These are phyloP conservation scores for Crithidia brevicula DNA, from an alignment of 208 protist genomes.

Conservation along the genomic window DNA sequence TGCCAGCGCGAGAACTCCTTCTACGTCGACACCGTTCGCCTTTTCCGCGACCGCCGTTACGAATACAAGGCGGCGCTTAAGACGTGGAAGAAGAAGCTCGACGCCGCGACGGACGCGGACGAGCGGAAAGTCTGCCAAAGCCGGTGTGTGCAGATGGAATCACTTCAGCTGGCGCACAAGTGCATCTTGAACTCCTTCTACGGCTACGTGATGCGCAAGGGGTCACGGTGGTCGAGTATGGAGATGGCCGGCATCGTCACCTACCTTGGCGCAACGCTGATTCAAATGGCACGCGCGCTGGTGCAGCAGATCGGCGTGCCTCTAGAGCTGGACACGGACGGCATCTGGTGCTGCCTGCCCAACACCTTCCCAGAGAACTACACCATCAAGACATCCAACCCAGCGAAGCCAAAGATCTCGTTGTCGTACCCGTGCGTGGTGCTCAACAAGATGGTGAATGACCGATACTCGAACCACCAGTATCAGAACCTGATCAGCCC, in stretches of 20 bases:
- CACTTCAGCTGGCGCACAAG: constrained; percentile 99
- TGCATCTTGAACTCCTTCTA: constrained; percentile 99
- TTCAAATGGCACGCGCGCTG: constrained; percentile 96
- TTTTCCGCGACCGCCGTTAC: constrained; percentile 99
- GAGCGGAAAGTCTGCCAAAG: constrained; percentile 90
- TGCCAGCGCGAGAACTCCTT: constrained; percentile 99
- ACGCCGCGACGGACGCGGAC: constrained; percentile 81
- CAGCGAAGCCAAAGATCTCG: constrained; percentile 63
- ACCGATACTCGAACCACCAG: constrained; percentile 99
- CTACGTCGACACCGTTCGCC: constrained; percentile 99
- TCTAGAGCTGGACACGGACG: constrained; percentile 99
- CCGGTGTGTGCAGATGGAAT: constrained; percentile 99
- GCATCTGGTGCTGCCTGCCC: constrained; percentile 99
- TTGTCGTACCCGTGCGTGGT: constrained; percentile 98
- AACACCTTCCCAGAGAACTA: constrained; percentile 98
- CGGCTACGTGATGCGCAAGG: constrained; percentile 99
- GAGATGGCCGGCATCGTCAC: constrained; percentile 99
- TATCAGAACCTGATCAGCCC: constrained; percentile 94
- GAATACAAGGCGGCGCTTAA: constrained; percentile 98
- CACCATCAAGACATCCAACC: constrained; percentile 77
- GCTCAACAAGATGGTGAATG: constrained; percentile 98
- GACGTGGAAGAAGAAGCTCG: constrained; percentile 94
- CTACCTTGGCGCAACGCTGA: constrained; percentile 99
- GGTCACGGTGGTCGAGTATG: constrained; percentile 99
- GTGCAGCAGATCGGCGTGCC: constrained; percentile 98